These are phyloP conservation scores for Zancudomyces culisetae DNA, from an alignment of 371 early-diverging fungal genomes.

Conservation along the genomic window DNA sequence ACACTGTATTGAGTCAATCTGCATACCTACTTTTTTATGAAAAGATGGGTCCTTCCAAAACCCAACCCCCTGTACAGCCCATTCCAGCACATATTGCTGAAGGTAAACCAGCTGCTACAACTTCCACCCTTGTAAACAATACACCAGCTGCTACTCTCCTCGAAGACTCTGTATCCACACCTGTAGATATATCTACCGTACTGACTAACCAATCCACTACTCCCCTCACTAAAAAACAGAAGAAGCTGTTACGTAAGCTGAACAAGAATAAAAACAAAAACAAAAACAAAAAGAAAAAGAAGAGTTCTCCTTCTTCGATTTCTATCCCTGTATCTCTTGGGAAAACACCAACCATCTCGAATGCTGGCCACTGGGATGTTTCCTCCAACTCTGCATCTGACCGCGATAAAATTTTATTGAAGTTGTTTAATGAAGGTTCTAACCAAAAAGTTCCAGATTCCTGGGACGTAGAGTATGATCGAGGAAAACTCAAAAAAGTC, in stretches of 20 bases:
- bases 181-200: too few relatives aligned
- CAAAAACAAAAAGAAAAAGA: conserved; percentile 5
- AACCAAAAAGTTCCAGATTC: conserved; percentile 26
- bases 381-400: not conserved
- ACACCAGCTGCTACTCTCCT: too few relatives aligned
- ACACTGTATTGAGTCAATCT: conserved; percentile 42
- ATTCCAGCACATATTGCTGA: too few relatives aligned
- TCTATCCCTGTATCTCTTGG: not conserved
- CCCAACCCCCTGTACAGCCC: too few relatives aligned
- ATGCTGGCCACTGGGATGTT: not conserved
- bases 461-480: conserved; percentile 53
- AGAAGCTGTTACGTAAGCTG: not conserved
- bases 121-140: too few relatives aligned
- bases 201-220: too few relatives aligned
- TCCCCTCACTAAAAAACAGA: too few relatives aligned
- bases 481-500: conserved; percentile 54
- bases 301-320: not conserved
- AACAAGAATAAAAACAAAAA: conserved; percentile 9
- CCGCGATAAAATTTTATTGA: not conserved
- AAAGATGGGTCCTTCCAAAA: conserved; percentile 4
- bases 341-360: not conserved
- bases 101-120: too few relatives aligned
- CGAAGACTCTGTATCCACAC: too few relatives aligned
- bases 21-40: conserved; percentile 77
- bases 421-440: not conserved